Percentiles rank a stretch among this genome's conserved stretches.
Conservation (phyloP, 345 rosid genomes). For the Trapa bicornis region DNA sequence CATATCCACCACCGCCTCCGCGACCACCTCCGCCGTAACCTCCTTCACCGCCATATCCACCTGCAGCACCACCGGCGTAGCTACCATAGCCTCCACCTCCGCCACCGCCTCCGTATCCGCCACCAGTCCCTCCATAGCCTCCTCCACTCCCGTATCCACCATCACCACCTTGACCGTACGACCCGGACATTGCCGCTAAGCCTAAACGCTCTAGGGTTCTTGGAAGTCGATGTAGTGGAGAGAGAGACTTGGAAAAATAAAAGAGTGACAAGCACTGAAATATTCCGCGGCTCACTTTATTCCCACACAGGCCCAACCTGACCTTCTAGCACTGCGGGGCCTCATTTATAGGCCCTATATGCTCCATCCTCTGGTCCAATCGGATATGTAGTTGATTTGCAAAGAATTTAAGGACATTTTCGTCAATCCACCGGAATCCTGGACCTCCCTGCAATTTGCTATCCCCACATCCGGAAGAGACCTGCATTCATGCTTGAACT, state of each 20-base stretch:
- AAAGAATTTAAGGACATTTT: conserved; percentile 5
- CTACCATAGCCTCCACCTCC: conserved; percentile 46
- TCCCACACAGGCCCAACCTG: no score
- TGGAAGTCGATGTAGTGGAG: neutral
- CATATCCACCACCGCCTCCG: conserved; percentile 33
- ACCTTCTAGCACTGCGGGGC: no score
- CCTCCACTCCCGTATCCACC: conserved; percentile 16
- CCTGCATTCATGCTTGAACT: neutral
- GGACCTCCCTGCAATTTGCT: neutral
- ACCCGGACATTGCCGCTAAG: conserved; percentile 43
- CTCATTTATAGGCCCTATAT: no score
- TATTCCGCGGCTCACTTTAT: no score
- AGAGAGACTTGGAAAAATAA: neutral
- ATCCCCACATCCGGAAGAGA: neutral
- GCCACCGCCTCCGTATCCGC: conserved; percentile 35
- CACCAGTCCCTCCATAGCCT: conserved; percentile 27
- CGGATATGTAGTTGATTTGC: neutral
- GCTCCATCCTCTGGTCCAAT: no score
- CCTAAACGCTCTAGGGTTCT: conserved; percentile 17
- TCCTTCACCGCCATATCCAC: conserved; percentile 20
- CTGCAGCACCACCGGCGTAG: conserved; percentile 20
- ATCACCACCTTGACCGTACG: conserved; percentile 53
- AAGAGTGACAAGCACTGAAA: no score
- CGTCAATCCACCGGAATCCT: neutral
- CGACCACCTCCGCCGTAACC: conserved; percentile 31